Evolutionary conservation across 345 rosid species (phyloP), one percentile per base, ranked within the genome.

Genomic region (Boechera retrofracta): DNA sequence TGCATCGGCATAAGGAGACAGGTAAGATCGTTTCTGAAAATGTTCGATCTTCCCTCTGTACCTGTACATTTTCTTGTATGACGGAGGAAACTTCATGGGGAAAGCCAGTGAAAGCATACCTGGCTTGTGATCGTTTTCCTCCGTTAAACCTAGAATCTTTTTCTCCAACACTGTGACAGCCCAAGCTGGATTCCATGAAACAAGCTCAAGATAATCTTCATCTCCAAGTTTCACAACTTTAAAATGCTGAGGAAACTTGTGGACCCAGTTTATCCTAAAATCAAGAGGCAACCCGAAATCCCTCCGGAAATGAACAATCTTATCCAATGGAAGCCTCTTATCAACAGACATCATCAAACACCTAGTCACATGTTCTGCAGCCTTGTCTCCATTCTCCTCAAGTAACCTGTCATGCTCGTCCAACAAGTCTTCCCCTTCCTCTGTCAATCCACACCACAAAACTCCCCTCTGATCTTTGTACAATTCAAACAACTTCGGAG

Each of bases 1-100:
- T 42, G 90, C 91, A 82, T 91, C 97, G 0, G 89, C 96, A 73
- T 94, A 91, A 0, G 96, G 96, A 80, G 98, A 94, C 78, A 89
- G 65, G 71, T 89, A 91, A 61, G 88, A 67, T 78, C 87, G 84
- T 78, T 87, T 88, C 81, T 91, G 98, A 72, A 94, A 91, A 72
- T 91, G 94, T 59, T 85, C 94, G 10, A 93, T 87, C 78, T 91
- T 91, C 11, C 90, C 97, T 75, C 88, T 89, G 63, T 83, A 69
- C 65, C 94, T 83, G 29, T 91, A 88, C 52, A 88, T 84, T 69
- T 88, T 93, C 88, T 91, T 93, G 85, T 79, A 93, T 5, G 72
- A 83, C 28, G 84, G 68, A 71, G 98, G 97, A 74, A 91, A 93
- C 69, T 91, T 93, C 83, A 89, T 69, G 0, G 93, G 90, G 71